Evolutionary conservation across 768 basidiomycete genomes (phyloP).

Genomic region (Paxillus involutus): DNA sequence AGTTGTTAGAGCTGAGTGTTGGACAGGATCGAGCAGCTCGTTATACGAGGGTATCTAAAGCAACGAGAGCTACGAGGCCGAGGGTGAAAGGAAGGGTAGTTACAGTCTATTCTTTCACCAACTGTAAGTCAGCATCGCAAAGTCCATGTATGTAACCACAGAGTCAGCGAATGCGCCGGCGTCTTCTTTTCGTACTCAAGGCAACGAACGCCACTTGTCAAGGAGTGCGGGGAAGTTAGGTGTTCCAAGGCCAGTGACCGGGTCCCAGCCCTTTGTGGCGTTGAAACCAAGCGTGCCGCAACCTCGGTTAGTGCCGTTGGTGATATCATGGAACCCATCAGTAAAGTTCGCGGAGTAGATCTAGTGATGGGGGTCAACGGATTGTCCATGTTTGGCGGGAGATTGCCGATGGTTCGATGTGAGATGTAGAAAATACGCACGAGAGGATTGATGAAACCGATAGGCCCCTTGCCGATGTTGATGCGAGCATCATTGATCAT

Average conservation of each 20-base stretch:
- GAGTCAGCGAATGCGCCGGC: slow-evolving; percentile 9
- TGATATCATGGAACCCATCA: slow-evolving; percentile 50
- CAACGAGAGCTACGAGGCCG: slow-evolving; percentile 1
- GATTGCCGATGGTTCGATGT: background rate
- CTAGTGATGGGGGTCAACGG: slow-evolving; percentile 19
- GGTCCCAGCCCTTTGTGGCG: slow-evolving; percentile 31
- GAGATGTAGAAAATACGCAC: too few relatives aligned
- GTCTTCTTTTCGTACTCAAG: too few relatives aligned
- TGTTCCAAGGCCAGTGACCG: slow-evolving; percentile 50
- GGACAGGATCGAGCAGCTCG: slow-evolving; percentile 17
- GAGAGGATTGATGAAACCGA: slow-evolving; percentile 63
- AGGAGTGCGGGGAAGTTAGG: slow-evolving; percentile 39
- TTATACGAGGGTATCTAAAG: slow-evolving; percentile 13
- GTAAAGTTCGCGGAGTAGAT: slow-evolving; percentile 35
- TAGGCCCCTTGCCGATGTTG: slow-evolving; percentile 39
- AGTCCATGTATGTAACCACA: background rate
- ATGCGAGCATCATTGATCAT: slow-evolving; percentile 64
- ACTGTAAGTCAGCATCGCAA: background rate
- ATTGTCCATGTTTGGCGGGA: background rate
- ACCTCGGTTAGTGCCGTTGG: slow-evolving; percentile 43
- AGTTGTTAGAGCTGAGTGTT: background rate
- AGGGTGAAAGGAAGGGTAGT: background rate
- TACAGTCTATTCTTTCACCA: background rate
- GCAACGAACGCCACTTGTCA: slow-evolving; percentile 35
- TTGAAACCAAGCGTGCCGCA: slow-evolving; percentile 41